A percentile compares a stretch with the other conserved stretches of the same genome.
phyloP scores from a whole-genome alignment of 768 basidiomycete genomes.

The Hemileccinum rubropunctum region DNA sequence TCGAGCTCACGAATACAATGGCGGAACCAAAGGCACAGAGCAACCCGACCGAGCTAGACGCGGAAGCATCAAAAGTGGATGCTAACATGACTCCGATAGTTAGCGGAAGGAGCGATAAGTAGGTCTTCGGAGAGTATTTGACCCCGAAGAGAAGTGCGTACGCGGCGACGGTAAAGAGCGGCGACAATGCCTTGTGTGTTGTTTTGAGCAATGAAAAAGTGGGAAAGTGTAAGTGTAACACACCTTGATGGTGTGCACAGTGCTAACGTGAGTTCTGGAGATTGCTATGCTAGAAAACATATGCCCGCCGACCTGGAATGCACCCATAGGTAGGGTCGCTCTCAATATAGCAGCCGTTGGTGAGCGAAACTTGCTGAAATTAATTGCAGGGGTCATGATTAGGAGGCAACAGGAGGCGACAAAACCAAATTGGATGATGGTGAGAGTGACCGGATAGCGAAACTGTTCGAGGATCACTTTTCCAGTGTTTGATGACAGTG shows the following conservation, averaged over 20 bases:
- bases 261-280: constrained; percentile 92
- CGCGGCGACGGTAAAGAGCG: constrained; percentile 93
- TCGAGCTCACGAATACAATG: constrained; percentile 93
- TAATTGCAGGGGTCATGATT: constrained; percentile 72
- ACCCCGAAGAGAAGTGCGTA: constrained; percentile 94
- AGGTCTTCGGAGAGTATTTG: constrained; percentile 88
- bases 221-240: neutral
- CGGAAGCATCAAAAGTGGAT: constrained; percentile 88
- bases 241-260: constrained; percentile 99
- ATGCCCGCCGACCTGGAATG: constrained; percentile 97
- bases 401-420: constrained; percentile 84
- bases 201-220: constrained; percentile 3
- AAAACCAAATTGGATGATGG: constrained; percentile 96
- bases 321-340: constrained; percentile 90
- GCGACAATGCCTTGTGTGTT: constrained; percentile 78
- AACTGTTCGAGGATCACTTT: constrained; percentile 93
- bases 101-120: constrained; percentile 90
- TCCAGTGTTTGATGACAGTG: constrained; percentile 93
- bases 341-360: constrained; percentile 73
- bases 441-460: constrained; percentile 93
- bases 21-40: constrained; percentile 96
- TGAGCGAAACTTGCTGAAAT: constrained; percentile 61
- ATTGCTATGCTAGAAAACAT: constrained; percentile 98
- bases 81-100: constrained; percentile 97
- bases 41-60: constrained; percentile 83